Evolutionary conservation across 2,329 filamentous ascomycete species (phyloP), one percentile per base, ranked within the genome.

Genomic region (Bipolaris bicolor): DNA sequence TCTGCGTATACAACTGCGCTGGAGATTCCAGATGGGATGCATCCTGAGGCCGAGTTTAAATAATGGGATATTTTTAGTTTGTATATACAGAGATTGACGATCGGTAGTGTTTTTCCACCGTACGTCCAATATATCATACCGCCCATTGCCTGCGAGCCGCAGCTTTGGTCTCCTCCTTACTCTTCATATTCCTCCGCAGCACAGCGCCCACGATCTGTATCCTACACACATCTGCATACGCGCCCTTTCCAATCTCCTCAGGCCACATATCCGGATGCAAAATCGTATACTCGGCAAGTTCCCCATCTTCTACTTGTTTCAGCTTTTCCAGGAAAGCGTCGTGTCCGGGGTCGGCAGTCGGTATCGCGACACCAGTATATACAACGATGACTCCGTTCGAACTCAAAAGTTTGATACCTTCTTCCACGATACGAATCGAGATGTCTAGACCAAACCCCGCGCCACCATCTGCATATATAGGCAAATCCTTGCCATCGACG

Each of bases 11-110:
- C 67, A 13, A 66, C 66, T 18, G 64, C 58, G 9, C 43, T 76
- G 24, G 73, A 75, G 56, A 66, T 70, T 47, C 72, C 72, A 5
- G 73, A 76, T 53, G 73, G 73, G 5, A 58, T 72, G 55, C 71
- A 75, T 45, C 70, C 73, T 1, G 64, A 73, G n/a, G 61, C 57
- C 1, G 72, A 70, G 57, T 75, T 73, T 47, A 66, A 63, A 37
- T 64, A 48, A 36, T 24, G 20, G 26, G 13, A 18, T 18, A 1
- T 26, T 40, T 40, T 31, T 5, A 16, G 11, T 34, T 43, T 36
- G 15, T 16, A 24, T 52, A 15, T 18, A 40, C 5, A 11, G 13
- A 22, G 9, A 16, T 15, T 13, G 15, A 18, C 13, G 22, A 4
- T 40, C 15, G 1, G 24, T 7, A 15, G 20, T 1, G 7, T 3